Evolutionary conservation across 2,329 filamentous ascomycete species (phyloP), one percentile per base, ranked within the genome.

Genomic region (Pseudocercospora pini-densiflorae): DNA sequence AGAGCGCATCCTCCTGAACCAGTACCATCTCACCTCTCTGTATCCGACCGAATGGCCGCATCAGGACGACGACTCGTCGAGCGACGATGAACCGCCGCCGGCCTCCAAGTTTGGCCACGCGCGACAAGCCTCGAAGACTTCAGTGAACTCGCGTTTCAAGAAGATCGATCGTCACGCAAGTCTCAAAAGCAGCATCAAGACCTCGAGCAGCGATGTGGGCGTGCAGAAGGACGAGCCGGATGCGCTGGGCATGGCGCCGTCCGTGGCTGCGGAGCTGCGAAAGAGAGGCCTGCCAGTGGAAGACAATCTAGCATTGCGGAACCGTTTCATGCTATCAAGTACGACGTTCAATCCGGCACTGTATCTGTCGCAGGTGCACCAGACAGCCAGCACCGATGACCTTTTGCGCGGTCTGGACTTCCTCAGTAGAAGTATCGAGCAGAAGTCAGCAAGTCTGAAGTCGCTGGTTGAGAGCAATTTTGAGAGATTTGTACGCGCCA

Each of bases 401-500:
- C 84, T 99, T 1, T 84, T 97, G 12, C 85, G 88, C 58, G 96
- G 95, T 2, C 87, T 99, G 21, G 91, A 97, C 72, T 89, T 91
- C 66, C 87, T 99, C 21, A 95, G 93, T 19, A 88, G 88, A 68
- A 97, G 94, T 0, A 99, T 99, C 75, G 95, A 98, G 75, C 92
- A 98, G 80, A 99, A 99, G 79, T 97, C 94, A 0, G 95, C 94
- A 0, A 97, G 94, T 3, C 86, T 99, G 68, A 99, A 99, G 78
- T 92, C 97, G 10, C 86, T 99, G 19, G 95, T 99, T 24, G 95
- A 99, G 79, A 94, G 92, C 70, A 99, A 99, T 78, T 99, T 99
- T 77, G 96, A 99, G 80, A 91, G 94, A 71, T 99, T 99, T 82
- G 95, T 99, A 63, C 91, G 93, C 69, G 95, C 95, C 51, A 99